Evolutionary conservation across 129 eudicot genomes (phyloP).

Genomic region (Artemisia annua): DNA sequence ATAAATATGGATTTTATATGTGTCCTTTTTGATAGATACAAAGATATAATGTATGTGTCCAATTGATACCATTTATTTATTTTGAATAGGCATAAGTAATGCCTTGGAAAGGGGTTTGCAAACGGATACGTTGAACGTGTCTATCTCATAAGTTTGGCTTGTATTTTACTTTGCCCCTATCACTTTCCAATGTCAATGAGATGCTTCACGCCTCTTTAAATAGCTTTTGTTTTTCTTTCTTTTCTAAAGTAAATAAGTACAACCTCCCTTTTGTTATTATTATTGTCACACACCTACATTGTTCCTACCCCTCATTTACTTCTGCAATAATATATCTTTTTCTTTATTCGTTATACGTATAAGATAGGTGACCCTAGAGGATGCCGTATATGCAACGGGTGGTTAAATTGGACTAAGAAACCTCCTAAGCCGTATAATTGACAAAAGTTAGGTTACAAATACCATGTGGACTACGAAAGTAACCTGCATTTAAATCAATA

Average conservation of each 20-base stretch:
- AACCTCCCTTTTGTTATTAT: neutral
- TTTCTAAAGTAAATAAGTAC: conserved; percentile 23
- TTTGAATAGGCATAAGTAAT: conserved; percentile 22
- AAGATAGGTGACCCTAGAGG: neutral
- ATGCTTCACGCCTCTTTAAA: conserved; percentile 46
- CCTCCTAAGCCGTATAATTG: no score
- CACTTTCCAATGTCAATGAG: conserved; percentile 42
- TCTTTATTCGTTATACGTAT: no score
- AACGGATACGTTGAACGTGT: conserved; percentile 32
- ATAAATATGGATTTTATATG: conserved; percentile 2
- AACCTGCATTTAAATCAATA: no score
- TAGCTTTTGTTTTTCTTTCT: conserved; percentile 1
- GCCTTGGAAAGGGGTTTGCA: conserved; percentile 28
- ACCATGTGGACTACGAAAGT: no score
- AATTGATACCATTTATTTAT: neutral
- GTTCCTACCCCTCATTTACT: conserved; percentile 7
- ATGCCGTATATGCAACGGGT: neutral
- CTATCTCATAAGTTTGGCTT: conserved; percentile 29
- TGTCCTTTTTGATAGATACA: conserved; percentile 28
- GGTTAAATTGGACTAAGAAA: no score
- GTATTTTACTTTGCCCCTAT: conserved; percentile 33
- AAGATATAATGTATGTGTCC: conserved; percentile 20
- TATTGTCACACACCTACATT: conserved; percentile 20
- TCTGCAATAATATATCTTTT: no score
- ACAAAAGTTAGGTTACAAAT: no score